Percentiles rank a stretch among this genome's conserved stretches.
These are phyloP conservation scores for Diaporthe capsici DNA, from an alignment of 2,329 filamentous ascomycete species.

Conservation along the genomic window DNA sequence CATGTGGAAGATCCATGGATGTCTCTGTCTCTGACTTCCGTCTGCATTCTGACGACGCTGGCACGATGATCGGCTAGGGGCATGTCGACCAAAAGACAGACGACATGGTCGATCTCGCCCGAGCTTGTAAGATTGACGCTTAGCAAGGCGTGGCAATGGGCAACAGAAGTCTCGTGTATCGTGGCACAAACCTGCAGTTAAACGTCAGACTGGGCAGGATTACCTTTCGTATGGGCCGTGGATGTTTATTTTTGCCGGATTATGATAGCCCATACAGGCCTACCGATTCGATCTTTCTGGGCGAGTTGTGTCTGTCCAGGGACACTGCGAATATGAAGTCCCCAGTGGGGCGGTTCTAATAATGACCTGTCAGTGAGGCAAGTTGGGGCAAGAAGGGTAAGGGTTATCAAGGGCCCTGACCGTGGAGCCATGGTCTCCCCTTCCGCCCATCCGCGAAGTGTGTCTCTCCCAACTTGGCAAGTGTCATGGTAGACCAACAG, in stretches of 20 bases:
- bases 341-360: neutral
- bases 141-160: neutral
- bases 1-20: neutral
- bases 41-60: constrained; percentile 8
- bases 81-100: neutral
- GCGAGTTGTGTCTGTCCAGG: neutral
- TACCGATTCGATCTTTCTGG: too few species aligned
- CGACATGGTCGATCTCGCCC: neutral
- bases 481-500: too few species aligned
- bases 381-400: neutral
- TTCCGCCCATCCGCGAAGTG: neutral
- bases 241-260: too few species aligned
- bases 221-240: neutral
- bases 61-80: constrained; percentile 12
- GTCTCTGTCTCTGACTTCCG: neutral
- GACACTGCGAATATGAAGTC: neutral
- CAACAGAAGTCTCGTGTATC: neutral
- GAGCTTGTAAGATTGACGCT: neutral
- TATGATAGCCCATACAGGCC: neutral
- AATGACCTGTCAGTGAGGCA: neutral
- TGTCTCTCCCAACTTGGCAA: neutral
- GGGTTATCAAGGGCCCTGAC: neutral
- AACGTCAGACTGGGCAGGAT: neutral
- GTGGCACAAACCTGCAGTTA: neutral
- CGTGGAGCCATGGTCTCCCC: neutral